phyloP scores from a whole-genome alignment of 169 alveolate genomes.

The Theileria annulata region DNA sequence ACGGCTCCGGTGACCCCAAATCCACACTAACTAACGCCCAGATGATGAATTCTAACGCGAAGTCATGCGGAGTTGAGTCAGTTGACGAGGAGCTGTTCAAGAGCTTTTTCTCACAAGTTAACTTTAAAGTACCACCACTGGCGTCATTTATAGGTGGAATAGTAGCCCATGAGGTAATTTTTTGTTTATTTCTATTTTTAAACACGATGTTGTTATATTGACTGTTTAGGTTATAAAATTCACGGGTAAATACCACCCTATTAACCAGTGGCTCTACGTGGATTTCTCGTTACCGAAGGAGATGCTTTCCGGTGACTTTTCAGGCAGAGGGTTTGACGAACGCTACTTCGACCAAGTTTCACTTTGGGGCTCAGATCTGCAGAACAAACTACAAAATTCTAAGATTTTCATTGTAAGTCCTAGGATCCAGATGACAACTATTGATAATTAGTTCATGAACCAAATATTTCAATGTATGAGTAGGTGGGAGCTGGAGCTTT shows the following conservation, averaged over 20 bases:
- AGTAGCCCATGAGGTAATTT: slow-evolving; percentile 86
- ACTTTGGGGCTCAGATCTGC: slow-evolving; percentile 72
- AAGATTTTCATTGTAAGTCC: slow-evolving; percentile 57
- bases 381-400: slow-evolving; percentile 54
- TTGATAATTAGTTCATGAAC: neutral
- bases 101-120: slow-evolving; percentile 80
- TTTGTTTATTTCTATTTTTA: too few relatives aligned
- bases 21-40: slow-evolving; percentile 50
- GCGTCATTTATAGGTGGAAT: slow-evolving; percentile 98
- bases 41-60: slow-evolving; percentile 52
- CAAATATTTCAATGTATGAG: slow-evolving; percentile 25
- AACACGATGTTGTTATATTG: neutral
- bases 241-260: slow-evolving; percentile 98
- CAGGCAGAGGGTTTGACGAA: slow-evolving; percentile 52
- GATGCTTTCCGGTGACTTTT: slow-evolving; percentile 35
- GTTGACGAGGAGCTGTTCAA: slow-evolving; percentile 82
- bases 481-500: slow-evolving; percentile 98
- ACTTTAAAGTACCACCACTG: slow-evolving; percentile 89
- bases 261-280: slow-evolving; percentile 93
- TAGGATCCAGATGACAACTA: neutral
- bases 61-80: slow-evolving; percentile 78
- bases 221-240: slow-evolving; percentile 90
- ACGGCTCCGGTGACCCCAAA: slow-evolving; percentile 49
- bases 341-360: slow-evolving; percentile 69
- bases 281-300: slow-evolving; percentile 87